A percentile compares a stretch with the other conserved stretches of the same genome.
phyloP scores from a whole-genome alignment of 352 stramenopile genomes.

The Poterioochromonas sp. region DNA sequence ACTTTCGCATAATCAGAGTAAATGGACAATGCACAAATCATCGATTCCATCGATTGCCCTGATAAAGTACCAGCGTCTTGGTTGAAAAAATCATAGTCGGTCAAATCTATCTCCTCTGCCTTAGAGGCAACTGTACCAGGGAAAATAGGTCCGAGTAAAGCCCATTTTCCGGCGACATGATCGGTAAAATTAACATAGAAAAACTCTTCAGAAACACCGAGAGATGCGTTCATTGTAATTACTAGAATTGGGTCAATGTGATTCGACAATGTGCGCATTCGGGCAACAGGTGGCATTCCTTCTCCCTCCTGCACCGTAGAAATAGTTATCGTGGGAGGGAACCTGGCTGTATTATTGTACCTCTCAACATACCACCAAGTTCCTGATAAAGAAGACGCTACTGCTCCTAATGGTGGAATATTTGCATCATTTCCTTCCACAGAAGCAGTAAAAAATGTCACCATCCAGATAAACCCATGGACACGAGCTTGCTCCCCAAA shows the following conservation, averaged over 20 bases:
- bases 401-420: not conserved
- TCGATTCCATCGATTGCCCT: not conserved
- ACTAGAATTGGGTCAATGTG: not conserved
- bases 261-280: not conserved
- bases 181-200: constrained; percentile 7
- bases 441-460: not conserved
- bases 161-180: not conserved
- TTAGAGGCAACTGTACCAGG: not conserved
- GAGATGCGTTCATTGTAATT: not conserved
- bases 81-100: not conserved
- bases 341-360: not conserved
- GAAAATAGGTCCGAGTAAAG: constrained; percentile 7
- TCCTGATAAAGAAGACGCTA: not conserved
- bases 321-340: not conserved
- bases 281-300: not conserved
- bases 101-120: not conserved
- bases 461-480: not conserved
- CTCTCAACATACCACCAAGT: not conserved
- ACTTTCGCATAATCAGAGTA: not conserved
- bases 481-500: not conserved
- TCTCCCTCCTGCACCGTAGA: not conserved
- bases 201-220: not conserved
- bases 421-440: not conserved
- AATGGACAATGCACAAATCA: constrained; percentile 16
- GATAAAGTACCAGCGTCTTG: not conserved